Evolutionary conservation across 1,139 yeast species (phyloP).

Genomic region (Taphrina deformans): DNA sequence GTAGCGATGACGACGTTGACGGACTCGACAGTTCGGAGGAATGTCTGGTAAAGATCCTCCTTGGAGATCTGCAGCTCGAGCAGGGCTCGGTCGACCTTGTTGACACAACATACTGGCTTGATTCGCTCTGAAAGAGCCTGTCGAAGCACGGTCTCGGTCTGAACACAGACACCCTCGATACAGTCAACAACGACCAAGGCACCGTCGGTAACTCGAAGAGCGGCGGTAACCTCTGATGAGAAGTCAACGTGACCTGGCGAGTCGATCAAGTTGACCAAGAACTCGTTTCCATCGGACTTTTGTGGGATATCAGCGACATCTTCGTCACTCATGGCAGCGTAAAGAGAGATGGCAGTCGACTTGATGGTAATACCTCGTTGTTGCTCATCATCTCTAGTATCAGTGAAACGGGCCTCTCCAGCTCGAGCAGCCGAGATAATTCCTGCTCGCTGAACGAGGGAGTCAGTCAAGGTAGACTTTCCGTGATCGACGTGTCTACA

Average conservation of each 20-base stretch:
- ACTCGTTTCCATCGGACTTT: constrained; percentile 90
- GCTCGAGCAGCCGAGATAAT: constrained; percentile 98
- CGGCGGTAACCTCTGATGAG: constrained; percentile 99
- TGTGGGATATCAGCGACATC: constrained; percentile 94
- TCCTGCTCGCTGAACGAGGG: constrained; percentile 98
- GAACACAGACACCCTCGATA: constrained; percentile 99
- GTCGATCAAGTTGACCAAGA: constrained; percentile 96
- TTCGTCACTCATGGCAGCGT: constrained; percentile 83
- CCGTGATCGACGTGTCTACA: constrained; percentile 95
- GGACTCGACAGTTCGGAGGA: constrained; percentile 98
- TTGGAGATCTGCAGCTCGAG: constrained; percentile 98
- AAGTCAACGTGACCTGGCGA: constrained; percentile 99
- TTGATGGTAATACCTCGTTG: constrained; percentile 99
- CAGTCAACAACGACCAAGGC: constrained; percentile 99
- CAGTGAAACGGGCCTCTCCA: constrained; percentile 99
- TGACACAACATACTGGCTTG: constrained; percentile 96
- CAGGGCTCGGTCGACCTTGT: constrained; percentile 99
- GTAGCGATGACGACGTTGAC: constrained; percentile 98
- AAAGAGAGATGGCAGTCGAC: constrained; percentile 97
- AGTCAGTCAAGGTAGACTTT: constrained; percentile 98
- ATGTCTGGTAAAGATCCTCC: constrained; percentile 98
- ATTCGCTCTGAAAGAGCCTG: constrained; percentile 99
- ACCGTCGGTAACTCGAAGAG: constrained; percentile 99
- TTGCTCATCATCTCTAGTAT: constrained; percentile 99
- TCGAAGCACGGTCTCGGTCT: constrained; percentile 99